These are phyloP conservation scores for Entoloma clypeatum DNA, from an alignment of 1,284 basidiomycete species.

Conservation along the genomic window DNA sequence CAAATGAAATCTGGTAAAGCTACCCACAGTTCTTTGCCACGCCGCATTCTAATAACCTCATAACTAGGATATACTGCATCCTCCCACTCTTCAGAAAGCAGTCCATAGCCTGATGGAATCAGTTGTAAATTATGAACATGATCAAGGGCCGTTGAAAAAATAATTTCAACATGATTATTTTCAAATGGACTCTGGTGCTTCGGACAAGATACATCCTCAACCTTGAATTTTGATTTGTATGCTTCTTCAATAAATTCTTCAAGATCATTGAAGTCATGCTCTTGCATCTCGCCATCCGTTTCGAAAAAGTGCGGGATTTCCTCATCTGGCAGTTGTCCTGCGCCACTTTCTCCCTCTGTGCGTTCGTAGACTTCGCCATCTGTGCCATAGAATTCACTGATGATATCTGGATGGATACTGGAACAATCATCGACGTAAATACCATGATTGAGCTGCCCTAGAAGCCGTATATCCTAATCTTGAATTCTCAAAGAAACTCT, in stretches of 20 bases:
- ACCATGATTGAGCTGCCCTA: slow-evolving; percentile 3
- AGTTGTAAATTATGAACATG: neutral
- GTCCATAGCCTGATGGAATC: neutral
- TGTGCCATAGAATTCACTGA: slow-evolving; percentile 8
- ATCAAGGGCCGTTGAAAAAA: neutral
- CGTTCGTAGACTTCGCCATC: neutral
- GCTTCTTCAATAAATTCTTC: no score
- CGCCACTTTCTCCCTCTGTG: slow-evolving; percentile 2
- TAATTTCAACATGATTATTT: neutral
- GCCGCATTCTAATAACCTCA: neutral
- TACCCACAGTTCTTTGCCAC: no score
- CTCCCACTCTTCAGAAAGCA: neutral
- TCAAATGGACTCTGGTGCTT: no score
- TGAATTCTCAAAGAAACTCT: neutral
- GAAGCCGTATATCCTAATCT: neutral
- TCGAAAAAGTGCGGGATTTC: no score
- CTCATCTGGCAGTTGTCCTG: no score
- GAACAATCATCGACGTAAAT: slow-evolving; percentile 10
- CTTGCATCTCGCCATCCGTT: no score
- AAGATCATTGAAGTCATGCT: no score
- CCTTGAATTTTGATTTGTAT: no score
- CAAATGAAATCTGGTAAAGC: no score
- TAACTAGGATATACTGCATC: neutral
- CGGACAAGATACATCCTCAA: no score
- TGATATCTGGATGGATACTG: neutral